Evolutionary conservation across 768 basidiomycete species (phyloP).

Genomic region (Symmetrospora coprosmae): DNA sequence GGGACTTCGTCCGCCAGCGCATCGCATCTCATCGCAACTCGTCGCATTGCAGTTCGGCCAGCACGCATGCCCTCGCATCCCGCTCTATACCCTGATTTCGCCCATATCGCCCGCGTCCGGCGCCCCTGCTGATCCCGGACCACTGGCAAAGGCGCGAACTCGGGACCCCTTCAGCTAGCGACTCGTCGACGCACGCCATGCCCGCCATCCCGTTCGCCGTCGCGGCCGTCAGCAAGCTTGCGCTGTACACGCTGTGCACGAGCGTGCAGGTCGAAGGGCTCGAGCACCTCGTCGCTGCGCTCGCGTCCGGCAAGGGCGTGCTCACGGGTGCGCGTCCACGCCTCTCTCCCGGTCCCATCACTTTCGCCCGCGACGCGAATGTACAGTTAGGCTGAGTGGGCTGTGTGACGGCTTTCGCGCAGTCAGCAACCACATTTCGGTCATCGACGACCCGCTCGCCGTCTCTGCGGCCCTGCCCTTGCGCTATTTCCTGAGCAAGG

Average conservation of each 20-base stretch:
- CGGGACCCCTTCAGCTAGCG: too few relatives aligned
- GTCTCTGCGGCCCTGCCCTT: background rate
- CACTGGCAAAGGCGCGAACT: too few relatives aligned
- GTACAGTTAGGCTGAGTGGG: background rate
- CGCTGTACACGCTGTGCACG: slow-evolving; percentile 11
- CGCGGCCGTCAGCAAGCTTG: slow-evolving; percentile 6
- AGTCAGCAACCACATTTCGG: slow-evolving; percentile 21
- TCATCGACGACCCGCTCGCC: slow-evolving; percentile 20
- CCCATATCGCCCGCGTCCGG: too few relatives aligned
- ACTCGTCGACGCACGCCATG: background rate
- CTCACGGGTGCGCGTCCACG: background rate
- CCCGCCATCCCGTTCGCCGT: slow-evolving; percentile 9
- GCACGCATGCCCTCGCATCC: too few relatives aligned
- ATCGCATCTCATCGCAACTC: too few relatives aligned
- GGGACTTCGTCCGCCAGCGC: too few relatives aligned
- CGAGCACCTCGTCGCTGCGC: slow-evolving; percentile 7
- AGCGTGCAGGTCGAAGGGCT: slow-evolving; percentile 11
- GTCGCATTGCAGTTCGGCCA: too few relatives aligned
- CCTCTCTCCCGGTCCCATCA: background rate
- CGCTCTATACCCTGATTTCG: too few relatives aligned
- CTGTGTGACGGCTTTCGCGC: background rate
- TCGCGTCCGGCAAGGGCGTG: background rate
- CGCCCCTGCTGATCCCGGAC: too few relatives aligned
- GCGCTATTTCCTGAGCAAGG: slow-evolving; percentile 2
- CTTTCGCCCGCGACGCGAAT: background rate